A percentile compares a stretch with the other conserved stretches of the same genome.
Evolutionary conservation across 371 early-diverging fungal genomes (phyloP).

Genomic region (Coemansia sp.): DNA sequence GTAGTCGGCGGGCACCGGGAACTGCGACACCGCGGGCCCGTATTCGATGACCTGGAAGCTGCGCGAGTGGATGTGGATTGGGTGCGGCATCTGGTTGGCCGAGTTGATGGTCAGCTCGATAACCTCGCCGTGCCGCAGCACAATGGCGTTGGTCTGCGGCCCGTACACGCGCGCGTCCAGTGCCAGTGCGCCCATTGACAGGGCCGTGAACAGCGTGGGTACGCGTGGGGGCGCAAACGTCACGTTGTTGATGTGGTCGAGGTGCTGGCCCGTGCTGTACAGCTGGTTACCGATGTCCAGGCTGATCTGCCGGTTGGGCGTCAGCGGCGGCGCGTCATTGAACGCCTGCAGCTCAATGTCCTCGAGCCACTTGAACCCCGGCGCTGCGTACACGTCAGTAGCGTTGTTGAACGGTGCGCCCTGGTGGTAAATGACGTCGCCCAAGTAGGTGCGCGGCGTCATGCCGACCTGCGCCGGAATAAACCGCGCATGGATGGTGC

Average conservation of each 20-base stretch:
- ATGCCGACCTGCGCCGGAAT: slow-evolving; percentile 3
- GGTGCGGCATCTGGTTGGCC: slow-evolving; percentile 63
- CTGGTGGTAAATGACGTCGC: neutral
- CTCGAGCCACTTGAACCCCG: slow-evolving; percentile 3
- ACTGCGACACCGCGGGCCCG: slow-evolving; percentile 26
- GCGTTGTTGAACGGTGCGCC: slow-evolving; percentile 53
- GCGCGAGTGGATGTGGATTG: slow-evolving; percentile 82
- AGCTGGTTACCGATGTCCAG: neutral
- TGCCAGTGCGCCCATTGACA: slow-evolving; percentile 58
- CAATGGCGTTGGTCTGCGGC: slow-evolving; percentile 21
- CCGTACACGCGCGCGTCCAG: slow-evolving; percentile 63
- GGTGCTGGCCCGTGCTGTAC: slow-evolving; percentile 10
- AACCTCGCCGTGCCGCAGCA: slow-evolving; percentile 55
- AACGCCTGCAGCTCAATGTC: slow-evolving; percentile 16
- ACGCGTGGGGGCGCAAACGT: slow-evolving; percentile 65
- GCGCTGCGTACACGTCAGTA: slow-evolving; percentile 30
- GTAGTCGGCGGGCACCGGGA: neutral
- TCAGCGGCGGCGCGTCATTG: slow-evolving; percentile 9
- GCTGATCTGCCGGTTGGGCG: slow-evolving; percentile 8
- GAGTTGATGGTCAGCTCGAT: slow-evolving; percentile 65
- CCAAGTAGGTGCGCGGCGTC: slow-evolving; percentile 4
- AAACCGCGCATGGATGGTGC: slow-evolving; percentile 18
- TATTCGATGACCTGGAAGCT: slow-evolving; percentile 68
- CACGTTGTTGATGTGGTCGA: slow-evolving; percentile 52
- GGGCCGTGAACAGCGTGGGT: slow-evolving; percentile 67